Evolutionary conservation across 345 rosid genomes (phyloP).

Genomic region (Odontarrhena argentea): DNA sequence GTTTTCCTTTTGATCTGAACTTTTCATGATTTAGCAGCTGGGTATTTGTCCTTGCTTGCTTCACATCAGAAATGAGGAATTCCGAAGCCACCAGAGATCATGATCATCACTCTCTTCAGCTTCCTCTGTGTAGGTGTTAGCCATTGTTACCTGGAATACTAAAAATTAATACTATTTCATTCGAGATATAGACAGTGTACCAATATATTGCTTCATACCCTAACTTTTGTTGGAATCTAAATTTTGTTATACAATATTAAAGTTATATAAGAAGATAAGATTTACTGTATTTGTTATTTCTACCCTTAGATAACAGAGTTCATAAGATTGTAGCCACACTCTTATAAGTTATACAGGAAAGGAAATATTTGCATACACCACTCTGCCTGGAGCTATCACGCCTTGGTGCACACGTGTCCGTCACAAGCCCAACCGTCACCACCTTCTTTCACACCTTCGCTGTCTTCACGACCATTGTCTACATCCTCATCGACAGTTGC

Average conservation of each 20-base stretch:
- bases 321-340: conserved; percentile 23
- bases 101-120: conserved; percentile 14
- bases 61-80: background rate
- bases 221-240: conserved; percentile 8
- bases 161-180: background rate
- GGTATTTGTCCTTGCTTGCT: conserved; percentile 11
- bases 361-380: conserved; percentile 15
- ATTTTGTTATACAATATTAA: conserved; percentile 14
- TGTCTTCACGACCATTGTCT: conserved; percentile 24
- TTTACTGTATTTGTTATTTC: background rate
- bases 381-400: conserved; percentile 24
- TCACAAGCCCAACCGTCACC: conserved; percentile 64
- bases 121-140: conserved; percentile 2
- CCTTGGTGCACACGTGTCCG: conserved; percentile 56
- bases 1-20: background rate
- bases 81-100: conserved; percentile 3
- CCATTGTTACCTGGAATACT: background rate
- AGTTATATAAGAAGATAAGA: conserved; percentile 3
- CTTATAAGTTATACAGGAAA: background rate
- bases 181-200: conserved; percentile 1
- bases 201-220: background rate
- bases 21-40: conserved; percentile 7
- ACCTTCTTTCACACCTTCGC: conserved; percentile 25
- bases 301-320: background rate
- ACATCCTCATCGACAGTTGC: conserved; percentile 7